A percentile compares a stretch with the other conserved stretches of the same genome.
phyloP scores from a whole-genome alignment of 129 eudicot species.

The Artemisia tridentata region DNA sequence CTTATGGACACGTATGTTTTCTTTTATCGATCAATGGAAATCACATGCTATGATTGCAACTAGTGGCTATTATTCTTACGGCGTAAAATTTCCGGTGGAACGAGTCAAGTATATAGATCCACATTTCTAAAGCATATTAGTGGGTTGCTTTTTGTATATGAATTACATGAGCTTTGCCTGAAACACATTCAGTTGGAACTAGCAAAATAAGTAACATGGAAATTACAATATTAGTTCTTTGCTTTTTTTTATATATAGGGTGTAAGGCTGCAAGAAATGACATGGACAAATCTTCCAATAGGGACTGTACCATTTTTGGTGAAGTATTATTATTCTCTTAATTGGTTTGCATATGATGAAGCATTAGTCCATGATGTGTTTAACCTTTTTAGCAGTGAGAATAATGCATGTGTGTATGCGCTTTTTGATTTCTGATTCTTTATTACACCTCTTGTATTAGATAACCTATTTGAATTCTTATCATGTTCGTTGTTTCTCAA shows the following conservation, averaged over 20 bases:
- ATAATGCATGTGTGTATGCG: slow-evolving; percentile 2
- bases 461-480: too few relatives aligned
- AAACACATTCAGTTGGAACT: slow-evolving; percentile 22
- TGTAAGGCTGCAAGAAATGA: slow-evolving; percentile 1
- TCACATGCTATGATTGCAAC: slow-evolving; percentile 22
- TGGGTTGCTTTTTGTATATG: too few relatives aligned
- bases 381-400: slow-evolving; percentile 10
- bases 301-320: neutral
- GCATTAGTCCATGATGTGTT: slow-evolving; percentile 11
- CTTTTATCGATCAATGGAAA: slow-evolving; percentile 23
- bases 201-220: neutral
- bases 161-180: slow-evolving; percentile 9
- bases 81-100: slow-evolving; percentile 3
- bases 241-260: neutral
- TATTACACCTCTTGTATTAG: neutral
- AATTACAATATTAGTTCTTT: neutral
- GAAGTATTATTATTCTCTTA: neutral
- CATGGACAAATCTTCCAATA: neutral
- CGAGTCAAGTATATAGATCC: slow-evolving; percentile 18
- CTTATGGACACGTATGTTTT: slow-evolving; percentile 98
- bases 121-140: neutral
- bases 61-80: slow-evolving; percentile 20
- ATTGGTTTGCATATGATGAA: slow-evolving; percentile 16
- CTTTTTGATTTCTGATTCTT: neutral
- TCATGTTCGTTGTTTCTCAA: neutral